phyloP scores from a whole-genome alignment of 202 grass and related monocot genomes.

The Zoysia matrella region DNA sequence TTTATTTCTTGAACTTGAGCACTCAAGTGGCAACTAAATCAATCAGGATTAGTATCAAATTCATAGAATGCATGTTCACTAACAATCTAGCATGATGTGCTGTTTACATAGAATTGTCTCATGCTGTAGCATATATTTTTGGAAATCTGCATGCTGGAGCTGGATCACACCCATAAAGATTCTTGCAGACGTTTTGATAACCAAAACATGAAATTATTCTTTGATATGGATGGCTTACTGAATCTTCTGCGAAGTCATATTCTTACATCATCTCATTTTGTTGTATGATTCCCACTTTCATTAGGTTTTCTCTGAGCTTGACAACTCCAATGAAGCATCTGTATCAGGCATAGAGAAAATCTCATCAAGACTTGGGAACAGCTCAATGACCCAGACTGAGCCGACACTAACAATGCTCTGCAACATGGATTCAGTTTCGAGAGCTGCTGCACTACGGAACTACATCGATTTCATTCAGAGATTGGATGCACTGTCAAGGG shows the following conservation, averaged over 20 bases:
- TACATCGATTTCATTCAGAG: constrained; percentile 68
- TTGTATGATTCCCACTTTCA: constrained; percentile 14
- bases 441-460: constrained; percentile 67
- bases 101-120: not conserved
- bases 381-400: constrained; percentile 30
- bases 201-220: not conserved
- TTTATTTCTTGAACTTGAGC: no score
- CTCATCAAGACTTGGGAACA: constrained; percentile 29
- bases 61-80: not conserved
- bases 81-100: not conserved
- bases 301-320: constrained; percentile 61
- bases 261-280: not conserved
- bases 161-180: not conserved
- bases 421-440: constrained; percentile 68
- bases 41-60: not conserved
- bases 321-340: constrained; percentile 41
- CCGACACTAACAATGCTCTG: constrained; percentile 58
- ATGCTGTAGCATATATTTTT: no score
- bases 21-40: not conserved
- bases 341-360: not conserved
- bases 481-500: constrained; percentile 54
- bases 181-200: not conserved
- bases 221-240: not conserved
- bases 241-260: not conserved
- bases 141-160: not conserved